These are phyloP conservation scores for Cyberlindnera xishuangbannaensis DNA, from an alignment of 805 yeast species.

Conservation along the genomic window DNA sequence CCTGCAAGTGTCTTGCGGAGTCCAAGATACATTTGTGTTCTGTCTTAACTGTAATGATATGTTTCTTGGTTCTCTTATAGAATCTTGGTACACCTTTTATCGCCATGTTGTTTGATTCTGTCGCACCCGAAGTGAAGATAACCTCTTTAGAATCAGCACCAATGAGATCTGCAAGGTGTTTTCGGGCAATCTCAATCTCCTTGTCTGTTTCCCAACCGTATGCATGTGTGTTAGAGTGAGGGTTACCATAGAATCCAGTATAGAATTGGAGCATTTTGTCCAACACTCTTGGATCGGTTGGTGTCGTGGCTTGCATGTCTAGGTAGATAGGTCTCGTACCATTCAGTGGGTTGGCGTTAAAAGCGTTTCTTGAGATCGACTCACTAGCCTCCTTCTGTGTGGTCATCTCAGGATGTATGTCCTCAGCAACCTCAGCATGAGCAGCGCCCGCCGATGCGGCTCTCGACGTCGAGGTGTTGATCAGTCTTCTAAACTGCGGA, in stretches of 20 bases:
- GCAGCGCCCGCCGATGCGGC: slow-evolving; percentile 16
- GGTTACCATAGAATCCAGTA: slow-evolving; percentile 95
- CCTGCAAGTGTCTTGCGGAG: slow-evolving; percentile 90
- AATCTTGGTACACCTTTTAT: slow-evolving; percentile 94
- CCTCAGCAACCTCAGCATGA: slow-evolving; percentile 9
- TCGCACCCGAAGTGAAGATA: slow-evolving; percentile 95
- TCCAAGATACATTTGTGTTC: slow-evolving; percentile 99
- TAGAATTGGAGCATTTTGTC: slow-evolving; percentile 80
- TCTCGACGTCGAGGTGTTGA: slow-evolving; percentile 14
- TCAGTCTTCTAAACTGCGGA: no score
- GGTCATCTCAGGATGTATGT: slow-evolving; percentile 1
- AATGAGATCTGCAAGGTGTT: slow-evolving; percentile 74
- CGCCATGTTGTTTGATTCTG: slow-evolving; percentile 94
- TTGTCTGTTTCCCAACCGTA: slow-evolving; percentile 99
- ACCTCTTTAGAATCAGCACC: slow-evolving; percentile 96
- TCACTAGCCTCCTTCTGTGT: slow-evolving; percentile 14
- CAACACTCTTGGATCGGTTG: slow-evolving; percentile 93
- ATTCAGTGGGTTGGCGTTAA: slow-evolving; percentile 33
- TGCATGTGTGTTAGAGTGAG: slow-evolving; percentile 94
- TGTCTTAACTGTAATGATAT: slow-evolving; percentile 92
- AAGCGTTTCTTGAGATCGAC: slow-evolving; percentile 34
- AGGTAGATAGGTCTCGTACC: slow-evolving; percentile 90
- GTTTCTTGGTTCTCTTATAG: slow-evolving; percentile 83
- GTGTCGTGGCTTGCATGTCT: slow-evolving; percentile 98
- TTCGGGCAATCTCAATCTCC: slow-evolving; percentile 84